These are phyloP conservation scores for Eucalyptus curtisii DNA, from an alignment of 345 rosid species.

Conservation along the genomic window DNA sequence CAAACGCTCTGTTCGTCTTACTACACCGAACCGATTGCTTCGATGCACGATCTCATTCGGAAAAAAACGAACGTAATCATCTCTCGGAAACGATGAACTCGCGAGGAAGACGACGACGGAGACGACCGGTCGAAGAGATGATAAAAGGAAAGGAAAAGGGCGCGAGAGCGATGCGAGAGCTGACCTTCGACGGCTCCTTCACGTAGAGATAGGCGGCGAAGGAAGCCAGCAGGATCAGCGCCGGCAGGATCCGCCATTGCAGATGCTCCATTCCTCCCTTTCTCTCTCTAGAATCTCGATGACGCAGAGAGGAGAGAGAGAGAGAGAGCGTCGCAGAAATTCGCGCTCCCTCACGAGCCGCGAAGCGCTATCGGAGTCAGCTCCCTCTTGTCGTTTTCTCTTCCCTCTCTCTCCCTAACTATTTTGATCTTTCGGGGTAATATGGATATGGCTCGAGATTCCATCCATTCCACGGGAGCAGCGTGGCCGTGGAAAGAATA, in stretches of 20 bases:
- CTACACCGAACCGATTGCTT: not conserved
- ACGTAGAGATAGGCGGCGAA: conserved; percentile 19
- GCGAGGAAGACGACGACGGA: not conserved
- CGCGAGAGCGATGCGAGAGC: not conserved
- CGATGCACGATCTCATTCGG: rapidly evolving
- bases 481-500: not conserved
- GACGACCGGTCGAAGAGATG: not conserved
- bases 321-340: not conserved
- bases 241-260: conserved; percentile 34
- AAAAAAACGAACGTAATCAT: not conserved
- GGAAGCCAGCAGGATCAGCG: conserved; percentile 37
- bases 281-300: not conserved
- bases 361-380: not conserved
- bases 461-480: not conserved
- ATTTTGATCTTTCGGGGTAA: not conserved
- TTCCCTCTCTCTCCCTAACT: not conserved
- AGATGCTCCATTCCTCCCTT: conserved; percentile 14
- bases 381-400: not conserved
- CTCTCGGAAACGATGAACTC: not conserved
- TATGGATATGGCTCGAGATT: not conserved
- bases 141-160: not conserved
- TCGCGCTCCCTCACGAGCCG: not conserved
- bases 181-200: conserved; percentile 38
- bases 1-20: not conserved
- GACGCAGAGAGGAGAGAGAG: not conserved